These are phyloP conservation scores for Fusarium falciforme DNA, from an alignment of 2,329 filamentous ascomycete genomes.

Conservation along the genomic window DNA sequence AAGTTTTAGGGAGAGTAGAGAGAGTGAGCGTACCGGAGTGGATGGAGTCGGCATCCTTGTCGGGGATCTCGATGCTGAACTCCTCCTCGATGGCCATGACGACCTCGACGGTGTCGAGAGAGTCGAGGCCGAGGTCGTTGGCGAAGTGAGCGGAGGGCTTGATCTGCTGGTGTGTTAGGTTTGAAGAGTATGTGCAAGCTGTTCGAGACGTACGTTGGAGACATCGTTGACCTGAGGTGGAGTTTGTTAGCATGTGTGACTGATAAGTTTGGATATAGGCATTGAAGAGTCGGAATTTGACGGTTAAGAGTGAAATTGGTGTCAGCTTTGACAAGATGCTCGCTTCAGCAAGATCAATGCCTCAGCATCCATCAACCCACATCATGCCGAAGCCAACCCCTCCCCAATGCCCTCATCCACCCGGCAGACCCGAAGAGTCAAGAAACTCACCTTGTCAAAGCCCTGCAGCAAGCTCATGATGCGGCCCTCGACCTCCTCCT, in stretches of 20 bases:
- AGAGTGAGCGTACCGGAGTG: constrained; percentile 80
- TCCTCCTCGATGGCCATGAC: constrained; percentile 99
- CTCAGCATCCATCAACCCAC: background rate
- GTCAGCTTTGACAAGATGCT: background rate
- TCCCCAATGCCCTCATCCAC: background rate
- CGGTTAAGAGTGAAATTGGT: constrained; percentile 9
- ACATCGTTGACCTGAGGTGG: constrained; percentile 72
- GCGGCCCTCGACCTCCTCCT: constrained; percentile 88
- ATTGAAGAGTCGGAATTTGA: background rate
- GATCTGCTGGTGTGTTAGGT: constrained; percentile 68
- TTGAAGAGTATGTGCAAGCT: constrained; percentile 11
- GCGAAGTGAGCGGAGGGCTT: constrained; percentile 88
- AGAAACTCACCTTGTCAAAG: constrained; percentile 82
- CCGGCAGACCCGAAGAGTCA: constrained; percentile 4
- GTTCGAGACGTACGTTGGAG: constrained; percentile 64
- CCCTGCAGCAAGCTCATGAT: constrained; percentile 94
- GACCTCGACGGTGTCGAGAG: constrained; percentile 97
- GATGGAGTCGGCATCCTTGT: constrained; percentile 95
- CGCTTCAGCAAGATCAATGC: constrained; percentile 4
- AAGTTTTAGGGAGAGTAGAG: no score
- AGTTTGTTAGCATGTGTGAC: constrained; percentile 44
- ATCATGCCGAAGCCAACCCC: background rate
- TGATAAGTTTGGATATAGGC: background rate
- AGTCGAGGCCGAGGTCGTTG: constrained; percentile 97
- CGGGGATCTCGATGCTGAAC: constrained; percentile 94